These are phyloP conservation scores for Phytopythium delawarense DNA, from an alignment of 352 stramenopile species.

Conservation along the genomic window DNA sequence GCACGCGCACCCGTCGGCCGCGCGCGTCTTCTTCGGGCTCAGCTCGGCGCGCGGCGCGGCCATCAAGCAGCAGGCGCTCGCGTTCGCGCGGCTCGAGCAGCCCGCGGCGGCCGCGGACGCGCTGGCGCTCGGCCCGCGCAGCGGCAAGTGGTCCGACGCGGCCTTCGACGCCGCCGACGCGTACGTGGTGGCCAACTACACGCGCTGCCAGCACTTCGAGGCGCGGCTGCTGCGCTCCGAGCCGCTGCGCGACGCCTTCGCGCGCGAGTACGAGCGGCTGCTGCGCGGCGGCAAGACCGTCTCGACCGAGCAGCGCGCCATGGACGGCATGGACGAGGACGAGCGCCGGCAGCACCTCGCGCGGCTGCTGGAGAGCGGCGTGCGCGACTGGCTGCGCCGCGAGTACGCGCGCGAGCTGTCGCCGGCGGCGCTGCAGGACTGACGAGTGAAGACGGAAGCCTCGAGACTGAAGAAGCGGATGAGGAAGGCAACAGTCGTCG, in stretches of 20 bases:
- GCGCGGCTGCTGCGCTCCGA: conserved; percentile 24
- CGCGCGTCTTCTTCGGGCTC: conserved; percentile 58
- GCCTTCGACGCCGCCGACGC: conserved; percentile 77
- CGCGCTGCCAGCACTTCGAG: conserved; percentile 46
- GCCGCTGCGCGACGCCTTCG: conserved; percentile 31
- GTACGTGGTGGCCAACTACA: conserved; percentile 78
- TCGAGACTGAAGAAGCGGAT: not conserved
- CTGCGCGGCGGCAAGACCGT: conserved; percentile 27
- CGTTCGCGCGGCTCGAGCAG: conserved; percentile 51
- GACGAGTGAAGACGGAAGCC: not conserved
- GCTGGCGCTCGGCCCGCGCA: conserved; percentile 19
- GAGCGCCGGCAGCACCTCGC: conserved; percentile 30
- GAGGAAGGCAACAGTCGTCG: conserved; percentile 14
- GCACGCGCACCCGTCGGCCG: conserved; percentile 73
- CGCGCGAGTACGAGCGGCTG: conserved; percentile 38
- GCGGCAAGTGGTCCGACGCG: conserved; percentile 36
- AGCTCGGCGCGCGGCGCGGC: conserved; percentile 21
- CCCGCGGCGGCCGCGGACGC: conserved; percentile 16
- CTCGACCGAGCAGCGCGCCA: conserved; percentile 27
- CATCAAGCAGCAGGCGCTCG: conserved; percentile 75
- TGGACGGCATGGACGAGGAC: conserved; percentile 31
- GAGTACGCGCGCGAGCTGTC: conserved; percentile 13
- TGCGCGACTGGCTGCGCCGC: conserved; percentile 57
- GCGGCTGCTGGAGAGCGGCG: conserved; percentile 35
- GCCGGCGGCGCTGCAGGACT: not conserved